These are phyloP conservation scores for Urostyla sp. DNA, from an alignment of 73 alveolate genomes.

Conservation along the genomic window DNA sequence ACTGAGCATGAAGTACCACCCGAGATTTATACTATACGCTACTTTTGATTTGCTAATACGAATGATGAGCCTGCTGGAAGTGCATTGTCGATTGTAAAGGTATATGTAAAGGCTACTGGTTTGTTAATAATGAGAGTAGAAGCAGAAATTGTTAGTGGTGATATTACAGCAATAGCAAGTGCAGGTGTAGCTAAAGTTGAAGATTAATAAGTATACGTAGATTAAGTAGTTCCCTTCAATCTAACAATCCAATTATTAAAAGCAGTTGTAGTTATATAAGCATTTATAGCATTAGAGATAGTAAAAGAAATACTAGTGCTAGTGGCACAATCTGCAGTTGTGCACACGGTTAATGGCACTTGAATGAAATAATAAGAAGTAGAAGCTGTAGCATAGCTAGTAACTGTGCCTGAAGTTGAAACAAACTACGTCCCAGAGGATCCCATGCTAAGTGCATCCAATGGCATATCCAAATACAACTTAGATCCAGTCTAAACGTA, in stretches of 20 bases:
- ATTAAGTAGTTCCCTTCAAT: constrained; percentile 31
- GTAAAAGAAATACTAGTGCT: constrained; percentile 2
- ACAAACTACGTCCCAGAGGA: constrained; percentile 13
- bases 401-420: constrained; percentile 1
- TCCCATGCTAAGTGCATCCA: neutral
- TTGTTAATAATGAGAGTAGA: constrained; percentile 1
- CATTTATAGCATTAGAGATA: constrained; percentile 27
- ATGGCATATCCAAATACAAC: constrained; percentile 50
- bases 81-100: constrained; percentile 15
- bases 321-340: constrained; percentile 5
- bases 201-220: constrained; percentile 1
- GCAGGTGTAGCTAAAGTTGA: constrained; percentile 31
- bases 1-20: constrained; percentile 15
- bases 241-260: constrained; percentile 13
- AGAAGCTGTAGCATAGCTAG: constrained; percentile 1
- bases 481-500: constrained; percentile 52
- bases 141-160: constrained; percentile 20
- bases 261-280: constrained; percentile 4
- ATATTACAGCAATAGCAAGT: constrained; percentile 33
- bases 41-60: constrained; percentile 13
- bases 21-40: constrained; percentile 4
- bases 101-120: constrained; percentile 24
- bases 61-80: constrained; percentile 20
- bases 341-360: constrained; percentile 30
- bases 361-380: constrained; percentile 4